phyloP scores from a whole-genome alignment of 2,329 filamentous ascomycete genomes.

The Lasiodiplodia hormozganensis region DNA sequence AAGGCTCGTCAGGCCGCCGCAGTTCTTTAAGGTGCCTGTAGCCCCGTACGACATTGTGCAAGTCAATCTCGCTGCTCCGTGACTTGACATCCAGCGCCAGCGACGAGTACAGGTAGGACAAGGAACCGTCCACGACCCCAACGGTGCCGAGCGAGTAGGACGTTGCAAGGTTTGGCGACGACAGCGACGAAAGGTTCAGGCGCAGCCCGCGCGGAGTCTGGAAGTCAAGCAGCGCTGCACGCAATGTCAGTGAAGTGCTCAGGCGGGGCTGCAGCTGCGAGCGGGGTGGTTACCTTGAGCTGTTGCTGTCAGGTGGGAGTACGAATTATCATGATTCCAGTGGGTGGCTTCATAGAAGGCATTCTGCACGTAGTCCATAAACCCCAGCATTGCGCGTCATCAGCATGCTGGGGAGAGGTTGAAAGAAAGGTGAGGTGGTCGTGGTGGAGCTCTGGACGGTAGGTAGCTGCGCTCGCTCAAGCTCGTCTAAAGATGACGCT shows the following conservation, averaged over 20 bases:
- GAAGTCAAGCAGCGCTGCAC: conserved; percentile 82
- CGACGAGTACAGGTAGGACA: conserved; percentile 95
- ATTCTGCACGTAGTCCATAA: conserved; percentile 96
- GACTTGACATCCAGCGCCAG: conserved; percentile 72
- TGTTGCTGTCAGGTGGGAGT: conserved; percentile 83
- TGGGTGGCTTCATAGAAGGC: conserved; percentile 85
- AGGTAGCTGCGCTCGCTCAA: not conserved
- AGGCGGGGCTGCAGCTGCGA: conserved; percentile 14
- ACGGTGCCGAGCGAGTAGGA: conserved; percentile 90
- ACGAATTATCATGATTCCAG: conserved; percentile 93
- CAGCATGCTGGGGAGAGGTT: conserved; percentile 23
- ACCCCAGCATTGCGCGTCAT: conserved; percentile 75
- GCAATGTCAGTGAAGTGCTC: conserved; percentile 4
- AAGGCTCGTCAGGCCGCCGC: conserved; percentile 56
- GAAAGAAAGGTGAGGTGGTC: conserved; percentile 5
- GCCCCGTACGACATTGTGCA: conserved; percentile 79
- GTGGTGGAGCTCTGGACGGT: conserved; percentile 9
- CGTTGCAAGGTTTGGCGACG: conserved; percentile 90
- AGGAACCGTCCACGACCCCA: conserved; percentile 92
- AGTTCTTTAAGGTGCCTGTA: conserved; percentile 81
- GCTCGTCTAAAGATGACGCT: conserved; percentile 28
- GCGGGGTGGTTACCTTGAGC: conserved; percentile 68
- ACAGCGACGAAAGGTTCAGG: conserved; percentile 87
- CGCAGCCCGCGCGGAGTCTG: conserved; percentile 83
- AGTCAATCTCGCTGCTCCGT: conserved; percentile 75